Percentiles rank a stretch among this genome's conserved stretches.
These are phyloP conservation scores for Eimeria mitis DNA, from an alignment of 169 alveolate genomes.

Conservation along the genomic window DNA sequence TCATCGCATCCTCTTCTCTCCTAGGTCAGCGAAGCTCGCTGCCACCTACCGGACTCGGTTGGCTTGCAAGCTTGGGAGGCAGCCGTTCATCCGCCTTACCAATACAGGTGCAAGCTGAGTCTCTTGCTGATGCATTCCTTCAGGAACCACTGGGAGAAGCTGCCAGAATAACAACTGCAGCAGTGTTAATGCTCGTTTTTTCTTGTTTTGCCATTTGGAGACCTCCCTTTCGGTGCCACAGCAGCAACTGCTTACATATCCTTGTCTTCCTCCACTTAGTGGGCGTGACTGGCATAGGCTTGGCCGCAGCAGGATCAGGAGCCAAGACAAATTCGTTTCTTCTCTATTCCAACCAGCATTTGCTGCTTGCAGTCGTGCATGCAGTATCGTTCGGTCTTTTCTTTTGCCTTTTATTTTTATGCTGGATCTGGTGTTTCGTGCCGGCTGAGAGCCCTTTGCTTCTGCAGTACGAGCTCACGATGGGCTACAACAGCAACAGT, in stretches of 20 bases:
- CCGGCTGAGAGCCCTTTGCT: slow-evolving; percentile 23
- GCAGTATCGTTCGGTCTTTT: not conserved
- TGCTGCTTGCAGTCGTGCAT: slow-evolving; percentile 45
- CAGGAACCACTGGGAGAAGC: slow-evolving; percentile 39
- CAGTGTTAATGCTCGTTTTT: not conserved
- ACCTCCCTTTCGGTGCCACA: slow-evolving; percentile 33
- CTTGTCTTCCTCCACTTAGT: slow-evolving; percentile 19
- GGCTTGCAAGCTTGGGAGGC: slow-evolving; percentile 26
- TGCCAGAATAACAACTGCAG: slow-evolving; percentile 24
- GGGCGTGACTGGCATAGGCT: slow-evolving; percentile 44
- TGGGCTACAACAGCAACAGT: not conserved
- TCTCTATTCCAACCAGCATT: slow-evolving; percentile 49
- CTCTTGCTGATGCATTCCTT: slow-evolving; percentile 14
- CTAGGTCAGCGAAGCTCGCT: slow-evolving; percentile 30
- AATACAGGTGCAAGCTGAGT: not conserved
- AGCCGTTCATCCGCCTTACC: not conserved
- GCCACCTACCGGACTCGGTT: slow-evolving; percentile 20
- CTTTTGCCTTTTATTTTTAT: not conserved
- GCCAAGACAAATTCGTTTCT: slow-evolving; percentile 46
- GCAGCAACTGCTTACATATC: slow-evolving; percentile 19
- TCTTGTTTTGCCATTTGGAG: not conserved
- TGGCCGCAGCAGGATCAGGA: slow-evolving; percentile 51
- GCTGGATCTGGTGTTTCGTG: slow-evolving; percentile 23
- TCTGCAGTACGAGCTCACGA: slow-evolving; percentile 15
- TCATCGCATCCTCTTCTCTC: slow-evolving; percentile 2